Evolutionary conservation across 2,329 filamentous ascomycete species (phyloP).

Genomic region (Neoscytalidium dimidiatum): DNA sequence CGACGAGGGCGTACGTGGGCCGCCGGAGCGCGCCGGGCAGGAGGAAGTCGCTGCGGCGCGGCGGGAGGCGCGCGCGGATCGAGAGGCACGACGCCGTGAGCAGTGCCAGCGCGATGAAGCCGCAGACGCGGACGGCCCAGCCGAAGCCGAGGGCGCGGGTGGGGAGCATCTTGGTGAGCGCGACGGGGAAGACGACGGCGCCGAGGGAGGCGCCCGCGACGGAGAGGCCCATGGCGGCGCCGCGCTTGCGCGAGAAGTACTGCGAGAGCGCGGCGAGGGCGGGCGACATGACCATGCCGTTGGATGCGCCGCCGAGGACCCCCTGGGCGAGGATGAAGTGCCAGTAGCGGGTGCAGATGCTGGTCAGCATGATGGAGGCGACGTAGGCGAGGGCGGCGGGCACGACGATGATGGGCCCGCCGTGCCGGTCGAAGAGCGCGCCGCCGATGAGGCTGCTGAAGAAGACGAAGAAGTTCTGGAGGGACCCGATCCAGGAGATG

Average conservation of each 20-base stretch:
- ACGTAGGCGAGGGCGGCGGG: conserved; percentile 32
- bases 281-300: conserved; percentile 47
- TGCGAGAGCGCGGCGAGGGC: conserved; percentile 49
- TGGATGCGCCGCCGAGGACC: conserved; percentile 50
- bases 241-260: conserved; percentile 49
- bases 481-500: conserved; percentile 53
- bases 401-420: background rate
- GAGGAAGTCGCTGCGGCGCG: conserved; percentile 43
- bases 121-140: conserved; percentile 66
- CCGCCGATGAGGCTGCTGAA: background rate
- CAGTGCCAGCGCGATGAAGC: conserved; percentile 61
- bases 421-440: background rate
- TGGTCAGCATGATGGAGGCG: conserved; percentile 56
- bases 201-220: conserved; percentile 48
- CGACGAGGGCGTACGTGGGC: conserved; percentile 42
- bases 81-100: conserved; percentile 41
- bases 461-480: conserved; percentile 48
- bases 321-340: conserved; percentile 53
- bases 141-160: conserved; percentile 63
- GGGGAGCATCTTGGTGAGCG: conserved; percentile 52
- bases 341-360: conserved; percentile 52
- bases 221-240: conserved; percentile 47
- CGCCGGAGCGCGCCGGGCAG: conserved; percentile 46
- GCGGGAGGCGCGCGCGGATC: conserved; percentile 47
- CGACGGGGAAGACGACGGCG: conserved; percentile 62